Percentiles rank a stretch among this genome's conserved stretches.
Evolutionary conservation across 2,329 filamentous ascomycete species (phyloP).

Genomic region (Fusarium buharicum): DNA sequence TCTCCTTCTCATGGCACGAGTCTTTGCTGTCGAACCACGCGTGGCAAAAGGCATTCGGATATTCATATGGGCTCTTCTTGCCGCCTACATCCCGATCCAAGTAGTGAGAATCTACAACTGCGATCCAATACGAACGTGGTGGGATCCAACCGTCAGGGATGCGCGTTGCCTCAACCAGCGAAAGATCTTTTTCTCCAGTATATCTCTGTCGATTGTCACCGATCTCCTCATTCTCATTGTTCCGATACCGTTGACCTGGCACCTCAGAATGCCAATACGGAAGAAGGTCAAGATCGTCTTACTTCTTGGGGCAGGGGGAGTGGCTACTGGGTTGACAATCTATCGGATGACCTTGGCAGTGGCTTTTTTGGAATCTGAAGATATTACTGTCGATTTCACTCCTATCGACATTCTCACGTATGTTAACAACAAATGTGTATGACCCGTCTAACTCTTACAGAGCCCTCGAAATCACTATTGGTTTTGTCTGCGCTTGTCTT

Average conservation of each 20-base stretch:
- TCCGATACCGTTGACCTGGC: slow-evolving; percentile 35
- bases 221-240: slow-evolving; percentile 35
- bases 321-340: slow-evolving; percentile 37
- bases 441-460: slow-evolving; percentile 8
- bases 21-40: slow-evolving; percentile 31
- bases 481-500: slow-evolving; percentile 40
- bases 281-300: slow-evolving; percentile 40
- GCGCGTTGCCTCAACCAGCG: slow-evolving; percentile 52
- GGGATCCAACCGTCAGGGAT: slow-evolving; percentile 45
- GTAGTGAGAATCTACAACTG: slow-evolving; percentile 57
- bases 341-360: slow-evolving; percentile 20
- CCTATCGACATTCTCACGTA: slow-evolving; percentile 36
- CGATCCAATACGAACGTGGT: slow-evolving; percentile 54
- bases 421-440: neutral
- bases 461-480: slow-evolving; percentile 33
- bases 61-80: slow-evolving; percentile 33
- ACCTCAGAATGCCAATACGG: slow-evolving; percentile 20
- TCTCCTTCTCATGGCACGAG: slow-evolving; percentile 38
- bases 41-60: slow-evolving; percentile 30
- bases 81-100: slow-evolving; percentile 30
- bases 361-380: slow-evolving; percentile 31
- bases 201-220: slow-evolving; percentile 30
- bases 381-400: slow-evolving; percentile 35
- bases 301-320: slow-evolving; percentile 35
- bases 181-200: slow-evolving; percentile 39